Conservation (phyloP, 2,329 filamentous ascomycete genomes). For the Ophiosphaerella narmari region DNA sequence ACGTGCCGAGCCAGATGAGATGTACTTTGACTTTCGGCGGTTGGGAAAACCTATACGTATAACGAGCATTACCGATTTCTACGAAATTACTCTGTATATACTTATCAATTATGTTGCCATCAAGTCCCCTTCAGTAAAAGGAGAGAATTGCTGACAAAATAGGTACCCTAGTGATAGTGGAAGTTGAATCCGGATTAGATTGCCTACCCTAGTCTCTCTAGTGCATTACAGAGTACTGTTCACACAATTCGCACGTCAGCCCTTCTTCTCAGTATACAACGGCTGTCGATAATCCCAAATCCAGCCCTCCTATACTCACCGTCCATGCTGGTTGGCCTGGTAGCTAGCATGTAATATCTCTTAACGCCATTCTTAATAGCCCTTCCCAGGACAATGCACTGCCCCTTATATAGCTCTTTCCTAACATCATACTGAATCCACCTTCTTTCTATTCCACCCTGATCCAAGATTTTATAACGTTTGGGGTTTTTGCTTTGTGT, state of each 20-base stretch:
- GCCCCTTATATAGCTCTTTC: constrained; percentile 1
- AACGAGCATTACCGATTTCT: too few species aligned
- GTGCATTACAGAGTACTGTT: constrained; percentile 1
- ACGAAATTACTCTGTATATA: too few species aligned
- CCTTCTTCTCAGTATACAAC: constrained; percentile 1
- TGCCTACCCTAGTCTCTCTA: neutral
- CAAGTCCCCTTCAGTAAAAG: too few species aligned
- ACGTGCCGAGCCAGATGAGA: too few species aligned
- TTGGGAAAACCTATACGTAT: too few species aligned
- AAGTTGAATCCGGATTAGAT: too few species aligned
- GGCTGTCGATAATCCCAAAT: constrained; percentile 5
- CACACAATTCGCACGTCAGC: constrained; percentile 7
- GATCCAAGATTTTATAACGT: neutral
- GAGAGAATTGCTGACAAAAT: too few species aligned
- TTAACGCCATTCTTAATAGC: neutral
- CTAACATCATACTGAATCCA: constrained; percentile 9
- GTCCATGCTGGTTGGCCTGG: constrained; percentile 2
- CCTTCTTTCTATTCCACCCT: constrained; percentile 4
- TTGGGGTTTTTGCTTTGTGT: constrained; percentile 17
- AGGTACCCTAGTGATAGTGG: too few species aligned
- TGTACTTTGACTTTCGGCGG: too few species aligned
- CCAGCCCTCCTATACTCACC: constrained; percentile 1
- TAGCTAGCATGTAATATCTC: constrained; percentile 9
- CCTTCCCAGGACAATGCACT: constrained; percentile 16
- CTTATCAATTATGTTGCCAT: too few species aligned